Base-by-base conservation (phyloP, 306 rosid genomes). In the Cicer yamashitae region DNA sequence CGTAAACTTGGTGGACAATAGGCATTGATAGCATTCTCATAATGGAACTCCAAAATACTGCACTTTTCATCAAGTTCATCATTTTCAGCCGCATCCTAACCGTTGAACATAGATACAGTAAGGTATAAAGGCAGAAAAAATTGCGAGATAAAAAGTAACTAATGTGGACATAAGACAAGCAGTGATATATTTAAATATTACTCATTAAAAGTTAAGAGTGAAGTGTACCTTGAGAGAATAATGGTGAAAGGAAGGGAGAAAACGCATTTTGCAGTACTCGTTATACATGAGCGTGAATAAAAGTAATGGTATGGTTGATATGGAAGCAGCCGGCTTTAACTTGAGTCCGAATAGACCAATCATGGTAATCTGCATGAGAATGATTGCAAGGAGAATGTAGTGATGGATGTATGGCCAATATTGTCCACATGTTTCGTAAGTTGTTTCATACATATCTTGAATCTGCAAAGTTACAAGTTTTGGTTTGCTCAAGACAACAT, bases 291-390 rank as follows among this genome's bases (percentile, higher is more conserved):
- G 78, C 6, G 97, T 94, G 62, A 84, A 63, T 70, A 89, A 6
- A 43, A 92, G 85, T 22, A 94, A 71, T 52, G 96, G 97, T 80
- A 94, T 74, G 38, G 96, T 87, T 78, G 89, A 87, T 82, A 91
- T 83, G 73, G 96, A 77, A 20, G 97, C 98, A 41, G 96, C 93
- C 59, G 96, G 96, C 58, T 91, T 94, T 25, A 83, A 80, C 83
- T 94, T 94, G 61, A 91, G 82, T 72, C 96, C 96, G 54, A 90
- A 90, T 34, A 91, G 73, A 75, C 98, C 97, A 73, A 94, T 91
- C 97, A 94, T 91, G n/a, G 96, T 90, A 70, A 90, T 82, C 85
- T 94, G 97, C 98, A 94, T 89, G 11, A 94, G 92, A 83, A 88
- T 59, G 56, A 91, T 82, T 47, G 93, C 89, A 17, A 90, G 70